These are phyloP conservation scores for Edaphochlamys debaryana DNA, from an alignment of 139 green algal genomes.

Conservation along the genomic window DNA sequence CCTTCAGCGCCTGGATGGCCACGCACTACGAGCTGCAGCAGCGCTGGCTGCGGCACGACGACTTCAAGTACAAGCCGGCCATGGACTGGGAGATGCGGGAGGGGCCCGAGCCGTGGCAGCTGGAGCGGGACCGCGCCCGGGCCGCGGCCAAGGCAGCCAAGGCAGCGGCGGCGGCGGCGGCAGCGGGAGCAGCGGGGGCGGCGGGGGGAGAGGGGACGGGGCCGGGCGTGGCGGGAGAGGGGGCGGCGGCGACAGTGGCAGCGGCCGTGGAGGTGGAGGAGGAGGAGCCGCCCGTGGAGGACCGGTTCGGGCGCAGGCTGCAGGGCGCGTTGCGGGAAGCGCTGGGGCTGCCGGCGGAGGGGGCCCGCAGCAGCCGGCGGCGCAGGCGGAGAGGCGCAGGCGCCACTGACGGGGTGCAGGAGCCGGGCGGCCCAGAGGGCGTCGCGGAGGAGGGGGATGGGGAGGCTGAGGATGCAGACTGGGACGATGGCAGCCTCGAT, in stretches of 20 bases:
- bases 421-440: no score
- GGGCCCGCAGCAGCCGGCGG: no score
- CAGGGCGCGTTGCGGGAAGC: neutral
- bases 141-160: no score
- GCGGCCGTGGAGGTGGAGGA: neutral
- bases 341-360: no score
- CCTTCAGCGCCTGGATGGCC: slow-evolving; percentile 13
- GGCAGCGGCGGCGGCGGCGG: no score
- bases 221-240: neutral
- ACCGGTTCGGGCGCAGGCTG: neutral
- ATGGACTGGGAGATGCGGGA: slow-evolving; percentile 39
- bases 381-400: no score
- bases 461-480: no score
- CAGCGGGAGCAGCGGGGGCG: no score
- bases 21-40: slow-evolving; percentile 2
- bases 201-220: neutral
- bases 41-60: neutral
- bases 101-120: neutral
- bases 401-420: no score
- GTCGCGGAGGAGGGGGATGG: no score
- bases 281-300: neutral
- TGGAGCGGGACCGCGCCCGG: no score
- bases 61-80: neutral
- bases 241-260: neutral
- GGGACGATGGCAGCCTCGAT: neutral